A percentile compares a stretch with the other conserved stretches of the same genome.
Conservation (phyloP, 2,329 filamentous ascomycete species). For the Decorospora gaudefroyi region DNA sequence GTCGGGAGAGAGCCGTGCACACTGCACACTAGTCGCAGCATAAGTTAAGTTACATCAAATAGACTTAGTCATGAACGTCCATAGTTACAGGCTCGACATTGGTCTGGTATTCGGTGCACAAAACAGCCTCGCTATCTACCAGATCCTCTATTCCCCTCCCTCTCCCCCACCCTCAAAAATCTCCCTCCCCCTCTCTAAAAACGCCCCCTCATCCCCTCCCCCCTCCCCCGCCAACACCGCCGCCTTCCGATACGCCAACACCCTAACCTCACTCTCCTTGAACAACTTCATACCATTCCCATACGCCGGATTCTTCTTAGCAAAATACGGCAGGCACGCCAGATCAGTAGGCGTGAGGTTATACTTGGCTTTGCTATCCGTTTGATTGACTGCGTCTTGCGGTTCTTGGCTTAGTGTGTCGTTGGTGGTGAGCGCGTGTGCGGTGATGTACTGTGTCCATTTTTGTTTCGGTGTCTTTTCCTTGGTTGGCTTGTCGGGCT, state of each 20-base stretch:
- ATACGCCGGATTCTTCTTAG: conserved; percentile 17
- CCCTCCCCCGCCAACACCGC: conserved; percentile 15
- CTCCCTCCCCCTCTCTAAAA: conserved; percentile 10
- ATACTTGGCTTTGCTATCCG: conserved; percentile 16
- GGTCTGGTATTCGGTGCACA: no score
- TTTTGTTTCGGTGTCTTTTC: conserved; percentile 17
- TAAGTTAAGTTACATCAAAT: no score
- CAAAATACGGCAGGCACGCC: conserved; percentile 13
- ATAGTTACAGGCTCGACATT: no score
- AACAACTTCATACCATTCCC: conserved; percentile 23
- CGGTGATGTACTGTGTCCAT: conserved; percentile 14
- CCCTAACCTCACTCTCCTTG: conserved; percentile 9
- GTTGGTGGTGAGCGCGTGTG: conserved; percentile 5
- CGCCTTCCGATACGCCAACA: conserved; percentile 15
- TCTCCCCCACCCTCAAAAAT: conserved; percentile 28
- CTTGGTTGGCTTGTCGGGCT: not conserved
- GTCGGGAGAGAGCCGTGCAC: no score
- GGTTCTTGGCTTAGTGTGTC: conserved; percentile 16
- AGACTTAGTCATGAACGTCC: no score
- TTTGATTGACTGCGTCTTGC: conserved; percentile 15
- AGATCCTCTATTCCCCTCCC: no score
- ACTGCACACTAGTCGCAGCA: no score
- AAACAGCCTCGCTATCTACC: no score
- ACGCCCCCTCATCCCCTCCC: conserved; percentile 3
- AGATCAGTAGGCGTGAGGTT: conserved; percentile 14